Percentiles rank a stretch among this genome's conserved stretches.
Conservation (phyloP, 1,139 yeast genomes). For the Taiozyma sp. region DNA sequence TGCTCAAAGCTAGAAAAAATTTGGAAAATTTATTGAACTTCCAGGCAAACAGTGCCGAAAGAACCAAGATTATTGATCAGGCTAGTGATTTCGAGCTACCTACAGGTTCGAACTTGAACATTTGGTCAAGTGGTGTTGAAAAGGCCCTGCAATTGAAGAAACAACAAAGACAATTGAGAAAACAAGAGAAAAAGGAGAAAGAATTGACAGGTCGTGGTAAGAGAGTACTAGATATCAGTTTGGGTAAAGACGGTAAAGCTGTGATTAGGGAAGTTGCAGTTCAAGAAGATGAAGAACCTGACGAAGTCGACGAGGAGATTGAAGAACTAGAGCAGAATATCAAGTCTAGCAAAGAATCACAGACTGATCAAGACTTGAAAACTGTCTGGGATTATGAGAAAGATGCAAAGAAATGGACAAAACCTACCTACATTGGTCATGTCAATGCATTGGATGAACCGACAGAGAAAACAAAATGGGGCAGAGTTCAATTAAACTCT, state of each 20-base stretch:
- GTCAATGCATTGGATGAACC: neutral
- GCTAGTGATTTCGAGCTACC: conserved; percentile 82
- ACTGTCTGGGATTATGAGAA: conserved; percentile 56
- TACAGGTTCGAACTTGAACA: conserved; percentile 42
- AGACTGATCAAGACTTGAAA: conserved; percentile 29
- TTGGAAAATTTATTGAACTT: conserved; percentile 69
- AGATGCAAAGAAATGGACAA: conserved; percentile 45
- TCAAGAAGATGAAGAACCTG: conserved; percentile 22
- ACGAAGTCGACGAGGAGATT: conserved; percentile 27
- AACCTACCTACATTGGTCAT: conserved; percentile 26
- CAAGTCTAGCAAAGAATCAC: conserved; percentile 26
- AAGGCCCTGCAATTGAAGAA: conserved; percentile 77
- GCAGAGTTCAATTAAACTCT: conserved; percentile 4
- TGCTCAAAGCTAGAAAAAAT: conserved; percentile 64
- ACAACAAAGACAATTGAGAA: conserved; percentile 71
- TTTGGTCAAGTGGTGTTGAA: conserved; percentile 90
- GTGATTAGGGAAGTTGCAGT: conserved; percentile 29
- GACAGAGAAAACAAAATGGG: neutral
- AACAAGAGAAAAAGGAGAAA: conserved; percentile 53
- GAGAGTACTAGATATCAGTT: conserved; percentile 70
- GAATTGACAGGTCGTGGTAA: conserved; percentile 69
- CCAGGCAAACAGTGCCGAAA: conserved; percentile 83
- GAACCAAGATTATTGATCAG: conserved; percentile 89
- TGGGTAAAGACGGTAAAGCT: conserved; percentile 76
- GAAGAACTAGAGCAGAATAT: conserved; percentile 31